Percentiles rank a stretch among this genome's conserved stretches.
Conservation (phyloP, 2,329 filamentous ascomycete genomes). For the Diplocarpon mali region DNA sequence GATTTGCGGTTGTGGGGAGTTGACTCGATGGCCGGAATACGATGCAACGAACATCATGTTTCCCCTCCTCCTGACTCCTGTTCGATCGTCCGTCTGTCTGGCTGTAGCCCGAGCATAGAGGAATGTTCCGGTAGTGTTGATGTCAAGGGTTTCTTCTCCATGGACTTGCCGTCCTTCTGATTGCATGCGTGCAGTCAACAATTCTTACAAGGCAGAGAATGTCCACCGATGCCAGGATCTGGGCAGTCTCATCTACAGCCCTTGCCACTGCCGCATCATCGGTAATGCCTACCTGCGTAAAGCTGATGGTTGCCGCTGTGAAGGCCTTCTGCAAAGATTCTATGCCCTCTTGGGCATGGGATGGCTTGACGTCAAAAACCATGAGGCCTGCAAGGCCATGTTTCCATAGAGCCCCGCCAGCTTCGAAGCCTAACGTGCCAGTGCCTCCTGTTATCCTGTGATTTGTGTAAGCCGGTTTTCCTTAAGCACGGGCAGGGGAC, state of each 20-base stretch:
- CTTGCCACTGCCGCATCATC: slow-evolving; percentile 36
- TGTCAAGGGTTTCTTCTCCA: slow-evolving; percentile 55
- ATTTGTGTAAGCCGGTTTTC: neutral
- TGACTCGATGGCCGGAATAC: slow-evolving; percentile 57
- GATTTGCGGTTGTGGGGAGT: slow-evolving; percentile 61
- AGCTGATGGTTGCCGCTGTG: slow-evolving; percentile 39
- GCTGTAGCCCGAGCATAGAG: slow-evolving; percentile 55
- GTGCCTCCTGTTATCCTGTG: slow-evolving; percentile 50
- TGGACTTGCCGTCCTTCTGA: slow-evolving; percentile 45
- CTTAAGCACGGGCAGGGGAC: neutral
- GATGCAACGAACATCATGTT: slow-evolving; percentile 56
- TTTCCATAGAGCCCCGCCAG: slow-evolving; percentile 53
- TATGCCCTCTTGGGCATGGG: slow-evolving; percentile 32
- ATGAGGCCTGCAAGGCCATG: slow-evolving; percentile 50
- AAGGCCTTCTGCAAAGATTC: slow-evolving; percentile 40
- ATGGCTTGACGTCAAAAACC: slow-evolving; percentile 46
- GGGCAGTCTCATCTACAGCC: slow-evolving; percentile 31
- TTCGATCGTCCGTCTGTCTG: slow-evolving; percentile 47
- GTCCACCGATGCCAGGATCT: slow-evolving; percentile 37
- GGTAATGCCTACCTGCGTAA: slow-evolving; percentile 48
- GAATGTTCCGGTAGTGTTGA: slow-evolving; percentile 63
- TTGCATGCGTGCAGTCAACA: slow-evolving; percentile 48
- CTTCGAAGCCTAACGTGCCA: slow-evolving; percentile 49
- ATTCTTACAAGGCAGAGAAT: slow-evolving; percentile 56
- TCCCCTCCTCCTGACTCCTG: slow-evolving; percentile 42